Evolutionary conservation across 2,329 filamentous ascomycete species (phyloP), one percentile per base, ranked within the genome.

Genomic region (Neofusicoccum umdonicola): DNA sequence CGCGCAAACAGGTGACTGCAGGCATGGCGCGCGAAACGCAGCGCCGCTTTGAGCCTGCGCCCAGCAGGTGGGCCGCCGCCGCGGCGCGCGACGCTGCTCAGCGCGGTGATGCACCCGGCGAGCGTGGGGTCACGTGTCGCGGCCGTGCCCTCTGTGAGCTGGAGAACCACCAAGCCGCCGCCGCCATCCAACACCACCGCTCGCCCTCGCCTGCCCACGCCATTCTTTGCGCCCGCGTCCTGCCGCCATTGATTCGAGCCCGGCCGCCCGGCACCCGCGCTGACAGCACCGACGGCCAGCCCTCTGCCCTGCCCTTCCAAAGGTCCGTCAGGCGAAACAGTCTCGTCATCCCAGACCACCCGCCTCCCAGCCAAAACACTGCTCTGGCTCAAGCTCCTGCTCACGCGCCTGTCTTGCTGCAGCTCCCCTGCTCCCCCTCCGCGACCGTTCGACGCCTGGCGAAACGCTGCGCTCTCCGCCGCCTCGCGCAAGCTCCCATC

Each of bases 161-260:
- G 56, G 56, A 60, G 56, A 47, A 47, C 56, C 42, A 47, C 56
- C 56, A 60, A 44, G 42, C 41, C 56, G 56, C 56, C 42, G 42
- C 42, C 35, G 58, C 44, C 58, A 22, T 51, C 58, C 57, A 51
- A 35, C 22, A 57, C 17, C 58, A 62, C 47, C 35, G 47, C 27
- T 51, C 45, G 37, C 50, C 58, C 35, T 51, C 56, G 34, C 50
- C 58, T 42, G 58, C 45, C 45, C 58, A 62, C 56, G 42, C 56
- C 63, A 65, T 65, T 65, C 63, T 65, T 65, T 65, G 47, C 63
- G 47, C 44, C 63, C 27, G 47, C 54, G 45, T 39, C 47, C 48
- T 60, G 54, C 52, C 27, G 37, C 63, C 54, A 52, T 65, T 60
- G 54, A 50, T 52, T 47, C 45, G 19, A 41, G 56, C 54, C 22